phyloP scores from a whole-genome alignment of 2,329 filamentous ascomycete species.

The Fusarium oxysporum region DNA sequence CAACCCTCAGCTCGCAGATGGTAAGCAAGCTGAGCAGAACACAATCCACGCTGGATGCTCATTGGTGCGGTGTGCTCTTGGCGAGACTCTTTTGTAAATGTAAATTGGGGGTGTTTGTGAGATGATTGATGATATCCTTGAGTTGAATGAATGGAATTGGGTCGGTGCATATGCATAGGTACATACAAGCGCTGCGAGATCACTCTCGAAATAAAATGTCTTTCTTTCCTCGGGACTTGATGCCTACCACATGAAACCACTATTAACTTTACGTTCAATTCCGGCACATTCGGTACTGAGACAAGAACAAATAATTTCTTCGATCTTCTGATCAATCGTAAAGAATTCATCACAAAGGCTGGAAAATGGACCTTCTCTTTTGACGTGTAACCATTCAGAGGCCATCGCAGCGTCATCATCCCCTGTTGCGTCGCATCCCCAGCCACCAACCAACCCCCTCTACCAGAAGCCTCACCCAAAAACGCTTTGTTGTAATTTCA shows the following conservation, averaged over 20 bases:
- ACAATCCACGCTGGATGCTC: slow-evolving; percentile 93
- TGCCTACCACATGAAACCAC: background rate
- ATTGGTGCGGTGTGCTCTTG: slow-evolving; percentile 89
- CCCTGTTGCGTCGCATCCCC: slow-evolving; percentile 26
- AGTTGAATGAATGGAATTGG: slow-evolving; percentile 45
- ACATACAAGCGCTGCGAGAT: slow-evolving; percentile 42
- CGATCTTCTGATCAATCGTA: slow-evolving; percentile 15
- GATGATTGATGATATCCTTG: slow-evolving; percentile 41
- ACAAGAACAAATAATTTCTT: background rate
- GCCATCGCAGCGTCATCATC: slow-evolving; percentile 15
- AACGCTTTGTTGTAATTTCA: slow-evolving; percentile 26
- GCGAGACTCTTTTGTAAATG: slow-evolving; percentile 64
- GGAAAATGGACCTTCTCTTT: slow-evolving; percentile 1
- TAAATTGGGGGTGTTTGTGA: slow-evolving; percentile 14
- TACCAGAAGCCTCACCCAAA: slow-evolving; percentile 24
- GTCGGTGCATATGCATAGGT: slow-evolving; percentile 32
- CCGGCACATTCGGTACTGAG: background rate
- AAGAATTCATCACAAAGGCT: slow-evolving; percentile 19
- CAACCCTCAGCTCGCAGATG: slow-evolving; percentile 76
- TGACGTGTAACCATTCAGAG: slow-evolving; percentile 38
- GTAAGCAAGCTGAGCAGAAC: slow-evolving; percentile 77
- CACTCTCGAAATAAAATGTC: slow-evolving; percentile 46
- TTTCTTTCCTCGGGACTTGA: slow-evolving; percentile 33
- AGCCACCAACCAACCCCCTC: slow-evolving; percentile 40
- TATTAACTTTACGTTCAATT: background rate